Percentiles rank a stretch among this genome's conserved stretches.
Conservation (phyloP, 169 alveolate species). For the Plasmodium knowlesi region DNA sequence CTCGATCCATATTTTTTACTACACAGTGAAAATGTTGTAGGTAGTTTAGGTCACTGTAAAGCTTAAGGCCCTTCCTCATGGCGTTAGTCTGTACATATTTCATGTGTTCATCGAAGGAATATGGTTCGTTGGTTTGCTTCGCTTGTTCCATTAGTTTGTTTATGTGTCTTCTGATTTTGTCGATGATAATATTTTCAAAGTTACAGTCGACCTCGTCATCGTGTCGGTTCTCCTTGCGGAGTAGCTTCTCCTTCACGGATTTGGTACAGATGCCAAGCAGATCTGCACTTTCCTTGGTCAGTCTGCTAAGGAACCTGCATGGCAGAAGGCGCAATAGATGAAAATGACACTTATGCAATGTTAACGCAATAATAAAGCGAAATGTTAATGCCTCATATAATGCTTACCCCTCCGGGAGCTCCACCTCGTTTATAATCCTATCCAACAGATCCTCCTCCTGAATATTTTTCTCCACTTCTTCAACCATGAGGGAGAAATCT, state of each 20-base stretch:
- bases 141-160: slow-evolving; percentile 11
- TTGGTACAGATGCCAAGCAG: slow-evolving; percentile 8
- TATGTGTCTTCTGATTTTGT: slow-evolving; percentile 40
- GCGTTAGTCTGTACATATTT: not conserved
- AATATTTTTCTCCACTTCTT: slow-evolving; percentile 12
- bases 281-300: slow-evolving; percentile 28
- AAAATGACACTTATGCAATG: not conserved
- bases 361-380: not conserved
- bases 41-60: slow-evolving; percentile 45
- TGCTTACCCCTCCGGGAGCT: not conserved
- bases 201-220: slow-evolving; percentile 42
- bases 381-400: no score
- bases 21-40: slow-evolving; percentile 21
- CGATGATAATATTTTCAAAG: slow-evolving; percentile 16
- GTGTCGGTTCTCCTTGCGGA: slow-evolving; percentile 24
- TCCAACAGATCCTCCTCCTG: not conserved
- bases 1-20: slow-evolving; percentile 23
- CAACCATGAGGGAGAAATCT: slow-evolving; percentile 11
- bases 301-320: not conserved
- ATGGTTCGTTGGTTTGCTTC: slow-evolving; percentile 17
- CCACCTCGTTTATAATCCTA: not conserved
- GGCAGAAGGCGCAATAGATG: not conserved
- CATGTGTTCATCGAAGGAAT: slow-evolving; percentile 36
- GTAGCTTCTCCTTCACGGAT: slow-evolving; percentile 35
- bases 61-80: not conserved